Evolutionary conservation across 768 basidiomycete genomes (phyloP).

Genomic region (Pleurotus giganteus): DNA sequence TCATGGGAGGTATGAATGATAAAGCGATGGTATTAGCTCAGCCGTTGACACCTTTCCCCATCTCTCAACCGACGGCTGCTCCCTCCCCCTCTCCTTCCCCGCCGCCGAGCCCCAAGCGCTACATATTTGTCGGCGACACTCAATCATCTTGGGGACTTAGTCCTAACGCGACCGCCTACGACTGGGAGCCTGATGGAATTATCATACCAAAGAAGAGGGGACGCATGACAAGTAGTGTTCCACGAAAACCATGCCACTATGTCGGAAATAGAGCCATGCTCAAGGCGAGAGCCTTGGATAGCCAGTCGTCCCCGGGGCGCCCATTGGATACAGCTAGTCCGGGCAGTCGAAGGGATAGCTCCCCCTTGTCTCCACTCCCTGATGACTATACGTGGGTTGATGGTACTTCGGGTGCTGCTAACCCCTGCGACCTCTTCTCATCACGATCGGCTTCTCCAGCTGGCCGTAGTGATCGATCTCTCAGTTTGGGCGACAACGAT

Average conservation of each 20-base stretch:
- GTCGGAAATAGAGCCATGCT: background rate
- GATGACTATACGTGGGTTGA: background rate
- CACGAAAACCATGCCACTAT: background rate
- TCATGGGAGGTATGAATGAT: slow-evolving; percentile 18
- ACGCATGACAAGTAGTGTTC: background rate
- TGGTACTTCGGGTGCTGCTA: no score
- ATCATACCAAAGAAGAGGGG: background rate
- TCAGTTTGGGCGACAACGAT: background rate
- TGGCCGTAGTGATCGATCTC: background rate
- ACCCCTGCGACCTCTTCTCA: no score
- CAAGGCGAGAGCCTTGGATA: background rate
- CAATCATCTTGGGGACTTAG: slow-evolving; percentile 30
- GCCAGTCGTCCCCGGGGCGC: background rate
- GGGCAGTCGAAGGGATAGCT: slow-evolving; percentile 4
- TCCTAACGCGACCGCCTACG: background rate
- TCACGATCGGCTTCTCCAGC: background rate
- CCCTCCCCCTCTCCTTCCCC: background rate
- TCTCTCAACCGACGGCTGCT: background rate
- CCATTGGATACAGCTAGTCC: no score
- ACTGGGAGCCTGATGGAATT: background rate
- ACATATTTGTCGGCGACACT: slow-evolving; percentile 27
- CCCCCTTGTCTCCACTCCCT: slow-evolving; percentile 2
- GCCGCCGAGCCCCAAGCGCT: slow-evolving; percentile 10
- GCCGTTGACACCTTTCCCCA: background rate
- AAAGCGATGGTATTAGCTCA: slow-evolving; percentile 17